A percentile compares a stretch with the other conserved stretches of the same genome.
Conservation (phyloP, 306 rosid genomes). For the Echinosophora koreensis region DNA sequence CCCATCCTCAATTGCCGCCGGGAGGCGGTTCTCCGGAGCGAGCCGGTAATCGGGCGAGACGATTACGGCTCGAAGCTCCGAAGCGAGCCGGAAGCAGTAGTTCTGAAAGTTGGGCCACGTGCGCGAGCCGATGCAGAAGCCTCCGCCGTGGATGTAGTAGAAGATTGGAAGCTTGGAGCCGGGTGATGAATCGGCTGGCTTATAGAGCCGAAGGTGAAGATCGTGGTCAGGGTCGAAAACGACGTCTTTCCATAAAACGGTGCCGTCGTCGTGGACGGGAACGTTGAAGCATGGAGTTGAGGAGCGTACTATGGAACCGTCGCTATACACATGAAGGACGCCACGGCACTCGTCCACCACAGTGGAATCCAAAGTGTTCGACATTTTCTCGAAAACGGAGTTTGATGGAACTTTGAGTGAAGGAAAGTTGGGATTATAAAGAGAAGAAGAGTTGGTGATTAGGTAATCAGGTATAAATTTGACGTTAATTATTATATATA, state of each 20-base stretch:
- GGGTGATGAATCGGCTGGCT: constrained; percentile 51
- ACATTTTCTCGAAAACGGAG: constrained; percentile 32
- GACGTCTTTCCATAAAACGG: constrained; percentile 81
- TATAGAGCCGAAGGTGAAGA: constrained; percentile 82
- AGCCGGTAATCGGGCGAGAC: constrained; percentile 82
- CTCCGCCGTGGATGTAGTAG: constrained; percentile 90
- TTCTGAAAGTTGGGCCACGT: constrained; percentile 90
- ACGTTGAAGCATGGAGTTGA: constrained; percentile 62
- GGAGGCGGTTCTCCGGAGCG: constrained; percentile 85
- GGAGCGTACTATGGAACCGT: constrained; percentile 74
- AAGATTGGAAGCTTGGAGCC: constrained; percentile 67
- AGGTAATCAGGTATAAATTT: too few relatives aligned
- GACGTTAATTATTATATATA: too few relatives aligned
- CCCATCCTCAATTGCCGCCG: constrained; percentile 75
- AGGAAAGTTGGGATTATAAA: constrained; percentile 17
- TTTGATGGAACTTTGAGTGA: neutral
- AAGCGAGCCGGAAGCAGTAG: constrained; percentile 73
- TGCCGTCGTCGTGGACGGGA: constrained; percentile 62
- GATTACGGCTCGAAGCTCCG: constrained; percentile 59
- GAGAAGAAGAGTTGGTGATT: neutral
- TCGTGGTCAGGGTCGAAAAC: constrained; percentile 56
- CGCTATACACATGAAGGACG: constrained; percentile 80
- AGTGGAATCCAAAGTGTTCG: constrained; percentile 33
- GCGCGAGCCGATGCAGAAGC: constrained; percentile 95
- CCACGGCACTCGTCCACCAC: constrained; percentile 82